phyloP scores from a whole-genome alignment of 495 filamentous ascomycete genomes.

The Extremus antarcticus region DNA sequence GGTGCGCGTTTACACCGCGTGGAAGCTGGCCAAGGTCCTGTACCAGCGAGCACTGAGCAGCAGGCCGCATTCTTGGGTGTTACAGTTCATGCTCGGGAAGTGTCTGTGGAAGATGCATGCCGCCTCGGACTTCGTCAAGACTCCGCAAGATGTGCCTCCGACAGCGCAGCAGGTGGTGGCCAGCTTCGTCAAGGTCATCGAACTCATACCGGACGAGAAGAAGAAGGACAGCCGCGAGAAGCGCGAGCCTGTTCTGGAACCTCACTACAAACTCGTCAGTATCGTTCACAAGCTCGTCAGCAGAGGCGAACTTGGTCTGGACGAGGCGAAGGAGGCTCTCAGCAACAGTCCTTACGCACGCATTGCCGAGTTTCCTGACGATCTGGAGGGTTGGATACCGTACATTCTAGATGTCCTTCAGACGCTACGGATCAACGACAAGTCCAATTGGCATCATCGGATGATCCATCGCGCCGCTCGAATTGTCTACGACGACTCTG shows the following conservation, averaged over 20 bases:
- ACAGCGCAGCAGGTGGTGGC: slow-evolving; percentile 51
- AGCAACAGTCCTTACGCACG: slow-evolving; percentile 44
- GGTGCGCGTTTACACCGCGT: slow-evolving; percentile 64
- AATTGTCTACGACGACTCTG: slow-evolving; percentile 46
- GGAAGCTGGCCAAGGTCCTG: slow-evolving; percentile 76
- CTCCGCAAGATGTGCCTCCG: slow-evolving; percentile 10
- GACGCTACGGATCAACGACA: slow-evolving; percentile 72
- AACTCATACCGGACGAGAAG: slow-evolving; percentile 66
- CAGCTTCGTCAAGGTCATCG: slow-evolving; percentile 62
- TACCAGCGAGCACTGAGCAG: slow-evolving; percentile 63
- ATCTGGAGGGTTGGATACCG: slow-evolving; percentile 57
- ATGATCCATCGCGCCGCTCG: slow-evolving; percentile 70
- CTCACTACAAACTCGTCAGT: slow-evolving; percentile 90
- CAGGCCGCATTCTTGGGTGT: slow-evolving; percentile 75
- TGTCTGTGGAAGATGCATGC: slow-evolving; percentile 90
- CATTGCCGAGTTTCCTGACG: slow-evolving; percentile 37
- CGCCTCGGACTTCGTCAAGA: slow-evolving; percentile 36
- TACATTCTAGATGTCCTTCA: slow-evolving; percentile 65
- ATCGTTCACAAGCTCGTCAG: slow-evolving; percentile 72
- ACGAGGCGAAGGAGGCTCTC: slow-evolving; percentile 45
- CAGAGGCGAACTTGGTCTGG: slow-evolving; percentile 30
- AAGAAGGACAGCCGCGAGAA: slow-evolving; percentile 56
- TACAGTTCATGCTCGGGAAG: slow-evolving; percentile 84
- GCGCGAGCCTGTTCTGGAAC: slow-evolving; percentile 75
- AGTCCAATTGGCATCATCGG: slow-evolving; percentile 94